Percentiles rank a stretch among this genome's conserved stretches.
phyloP scores from a whole-genome alignment of 2,329 filamentous ascomycete species.

The Acrocalymma vagum region DNA sequence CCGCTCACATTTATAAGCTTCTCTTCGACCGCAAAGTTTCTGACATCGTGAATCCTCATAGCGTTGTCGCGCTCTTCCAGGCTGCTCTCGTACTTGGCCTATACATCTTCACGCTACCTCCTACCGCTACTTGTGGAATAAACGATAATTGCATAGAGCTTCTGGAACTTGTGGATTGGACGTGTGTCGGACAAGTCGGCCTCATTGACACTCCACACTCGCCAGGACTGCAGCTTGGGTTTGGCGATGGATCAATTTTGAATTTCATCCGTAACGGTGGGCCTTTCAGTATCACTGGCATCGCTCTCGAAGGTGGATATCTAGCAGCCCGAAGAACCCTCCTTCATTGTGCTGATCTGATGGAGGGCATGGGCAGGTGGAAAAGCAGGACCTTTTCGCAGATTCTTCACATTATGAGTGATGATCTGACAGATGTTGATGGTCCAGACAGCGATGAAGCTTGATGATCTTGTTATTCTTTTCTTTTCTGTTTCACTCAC shows the following conservation, averaged over 20 bases:
- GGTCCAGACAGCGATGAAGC: slow-evolving; percentile 26
- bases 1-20: slow-evolving; percentile 61
- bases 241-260: slow-evolving; percentile 42
- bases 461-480: too few species aligned
- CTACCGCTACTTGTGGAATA: slow-evolving; percentile 36
- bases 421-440: slow-evolving; percentile 53
- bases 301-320: slow-evolving; percentile 59
- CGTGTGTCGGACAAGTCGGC: slow-evolving; percentile 55
- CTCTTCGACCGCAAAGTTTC: slow-evolving; percentile 62
- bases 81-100: slow-evolving; percentile 61
- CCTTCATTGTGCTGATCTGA: slow-evolving; percentile 60
- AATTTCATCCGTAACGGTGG: slow-evolving; percentile 61
- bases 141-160: slow-evolving; percentile 53
- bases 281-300: slow-evolving; percentile 57
- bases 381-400: slow-evolving; percentile 60
- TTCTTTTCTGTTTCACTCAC: too few species aligned
- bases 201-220: slow-evolving; percentile 47
- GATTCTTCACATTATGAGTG: slow-evolving; percentile 64
- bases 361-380: slow-evolving; percentile 63
- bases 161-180: slow-evolving; percentile 61
- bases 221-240: slow-evolving; percentile 18
- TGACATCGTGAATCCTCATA: slow-evolving; percentile 61
- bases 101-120: slow-evolving; percentile 59
- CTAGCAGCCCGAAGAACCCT: slow-evolving; percentile 60
- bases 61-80: slow-evolving; percentile 59